A percentile compares a stretch with the other conserved stretches of the same genome.
Evolutionary conservation across 176 grass and related monocot species (phyloP).

Genomic region (Musa beccarii): DNA sequence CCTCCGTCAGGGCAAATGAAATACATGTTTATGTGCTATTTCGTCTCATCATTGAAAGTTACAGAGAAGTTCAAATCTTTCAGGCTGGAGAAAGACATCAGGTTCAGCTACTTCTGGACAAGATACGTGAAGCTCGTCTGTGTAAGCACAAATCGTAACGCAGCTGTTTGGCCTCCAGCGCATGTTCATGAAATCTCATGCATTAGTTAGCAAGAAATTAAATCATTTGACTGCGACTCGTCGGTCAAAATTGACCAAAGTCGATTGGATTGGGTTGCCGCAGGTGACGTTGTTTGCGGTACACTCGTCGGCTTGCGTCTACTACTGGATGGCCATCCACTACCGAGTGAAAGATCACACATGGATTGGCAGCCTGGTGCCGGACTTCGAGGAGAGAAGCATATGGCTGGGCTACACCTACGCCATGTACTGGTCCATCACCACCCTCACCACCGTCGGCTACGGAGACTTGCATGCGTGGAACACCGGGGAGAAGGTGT

Average conservation of each 20-base stretch:
- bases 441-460: slow-evolving; percentile 50
- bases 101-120: slow-evolving; percentile 48
- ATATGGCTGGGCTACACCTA: slow-evolving; percentile 47
- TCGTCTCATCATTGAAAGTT: no score
- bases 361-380: slow-evolving; percentile 39
- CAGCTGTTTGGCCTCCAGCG: no score
- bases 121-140: slow-evolving; percentile 41
- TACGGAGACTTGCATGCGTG: slow-evolving; percentile 58
- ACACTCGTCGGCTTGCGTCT: slow-evolving; percentile 37
- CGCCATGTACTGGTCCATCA: slow-evolving; percentile 56
- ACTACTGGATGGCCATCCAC: slow-evolving; percentile 40
- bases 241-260: no score
- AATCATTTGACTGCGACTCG: no score
- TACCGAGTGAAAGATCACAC: slow-evolving; percentile 22
- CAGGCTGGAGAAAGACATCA: slow-evolving; percentile 57
- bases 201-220: no score
- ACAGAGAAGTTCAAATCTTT: neutral
- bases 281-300: slow-evolving; percentile 45
- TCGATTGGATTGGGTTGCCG: neutral
- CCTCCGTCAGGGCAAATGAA: no score
- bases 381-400: slow-evolving; percentile 26
- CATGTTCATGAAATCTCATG: no score
- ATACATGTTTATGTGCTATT: no score
- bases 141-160: slow-evolving; percentile 18
- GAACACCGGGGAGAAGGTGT: slow-evolving; percentile 44